Base-by-base conservation (phyloP, 352 stramenopile genomes). In the Pythium dissotocum region DNA sequence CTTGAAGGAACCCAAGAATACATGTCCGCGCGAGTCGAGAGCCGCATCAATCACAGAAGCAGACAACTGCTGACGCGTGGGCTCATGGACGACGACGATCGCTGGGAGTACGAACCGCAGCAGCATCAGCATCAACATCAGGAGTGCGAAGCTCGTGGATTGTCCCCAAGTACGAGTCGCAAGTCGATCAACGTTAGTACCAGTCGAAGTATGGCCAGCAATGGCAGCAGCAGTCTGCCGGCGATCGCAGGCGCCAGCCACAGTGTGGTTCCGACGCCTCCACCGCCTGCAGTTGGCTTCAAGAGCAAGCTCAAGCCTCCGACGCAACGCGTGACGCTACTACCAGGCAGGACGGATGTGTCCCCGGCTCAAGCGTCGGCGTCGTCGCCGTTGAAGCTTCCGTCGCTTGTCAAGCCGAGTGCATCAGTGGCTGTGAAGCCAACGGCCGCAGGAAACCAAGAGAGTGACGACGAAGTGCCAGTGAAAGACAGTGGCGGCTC, bases 221-320 rank as follows among this genome's bases (percentile, higher is more conserved):
- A n/a, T 10, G 24, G 18, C 4, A 51, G 57, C 10, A 24, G 49
- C 13, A 59, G 42, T 30, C 49, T 66, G 12, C 60, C 54, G 24
- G 42, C 63, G 28, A 69, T 69, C 35, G 44, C 14, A 13, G 21
- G 12, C 8, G n/a, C 18, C n/a, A 9, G 10, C 12, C n/a, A 54
- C 46, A 30, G 46, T 32, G 53, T 61, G 33, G 57, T 40, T 24
- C 57, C 58, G 14, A 62, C 52, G 57, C 49, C 65, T 2, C 18
- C 55, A 21, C 55, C 63, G 14, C 53, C 55, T 24, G 55, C 57
- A 3, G 38, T 60, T 2, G 33, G 28, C 48, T 48, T 24, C 32
- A 67, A 63, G 35, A 72, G 66, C 60, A 72, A 62, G 35, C 66
- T 72, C 59, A 72, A 72, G 66, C 58, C 66, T 4, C 66, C 66